These are phyloP conservation scores for Tylopilus subfusipes DNA, from an alignment of 768 basidiomycete species.

Conservation along the genomic window DNA sequence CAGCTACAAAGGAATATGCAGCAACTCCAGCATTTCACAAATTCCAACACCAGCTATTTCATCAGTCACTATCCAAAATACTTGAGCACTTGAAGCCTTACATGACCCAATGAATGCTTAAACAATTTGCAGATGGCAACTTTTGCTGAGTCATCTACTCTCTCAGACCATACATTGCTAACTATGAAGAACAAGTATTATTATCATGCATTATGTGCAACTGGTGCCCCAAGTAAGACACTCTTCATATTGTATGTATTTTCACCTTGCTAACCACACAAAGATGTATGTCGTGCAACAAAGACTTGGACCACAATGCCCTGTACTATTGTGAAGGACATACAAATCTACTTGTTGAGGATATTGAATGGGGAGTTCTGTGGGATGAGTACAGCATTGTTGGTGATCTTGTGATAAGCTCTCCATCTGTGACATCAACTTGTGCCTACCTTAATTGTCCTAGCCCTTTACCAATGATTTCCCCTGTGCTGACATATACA, in stretches of 20 bases:
- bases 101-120: too few species aligned
- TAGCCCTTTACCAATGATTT: conserved; percentile 34
- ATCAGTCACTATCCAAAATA: background rate
- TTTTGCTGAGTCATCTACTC: background rate
- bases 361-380: conserved; percentile 1
- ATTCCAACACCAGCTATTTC: background rate
- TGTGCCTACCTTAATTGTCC: too few species aligned
- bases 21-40: background rate
- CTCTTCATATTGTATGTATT: too few species aligned
- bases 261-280: too few species aligned
- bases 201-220: conserved; percentile 31
- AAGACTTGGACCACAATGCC: background rate
- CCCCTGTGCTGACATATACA: conserved; percentile 30
- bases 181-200: conserved; percentile 39
- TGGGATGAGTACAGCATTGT: conserved; percentile 29
- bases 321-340: background rate
- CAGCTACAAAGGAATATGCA: background rate
- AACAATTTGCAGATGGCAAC: background rate
- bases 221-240: conserved; percentile 29
- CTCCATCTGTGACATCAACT: too few species aligned
- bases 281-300: background rate
- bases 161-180: conserved; percentile 36
- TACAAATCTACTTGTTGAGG: background rate
- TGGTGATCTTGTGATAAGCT: conserved; percentile 8
- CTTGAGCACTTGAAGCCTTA: too few species aligned